Evolutionary conservation across 441 rosid genomes (phyloP).

Genomic region (Melastoma candidum): DNA sequence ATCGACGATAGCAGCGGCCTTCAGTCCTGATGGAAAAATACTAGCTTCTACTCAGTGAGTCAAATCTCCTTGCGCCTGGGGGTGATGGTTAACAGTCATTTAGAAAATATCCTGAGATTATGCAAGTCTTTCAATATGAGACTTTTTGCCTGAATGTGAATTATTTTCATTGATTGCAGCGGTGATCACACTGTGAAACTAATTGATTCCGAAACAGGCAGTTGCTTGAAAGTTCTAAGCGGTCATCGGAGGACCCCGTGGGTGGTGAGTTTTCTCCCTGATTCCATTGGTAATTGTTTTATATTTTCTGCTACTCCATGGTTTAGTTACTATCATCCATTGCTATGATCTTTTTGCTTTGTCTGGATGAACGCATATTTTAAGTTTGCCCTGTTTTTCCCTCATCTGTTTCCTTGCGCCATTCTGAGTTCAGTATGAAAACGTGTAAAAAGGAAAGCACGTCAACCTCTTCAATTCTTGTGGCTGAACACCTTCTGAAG

Average conservation of each 20-base stretch:
- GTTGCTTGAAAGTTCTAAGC: slow-evolving; percentile 63
- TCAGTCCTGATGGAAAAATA: slow-evolving; percentile 77
- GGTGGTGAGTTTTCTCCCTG: slow-evolving; percentile 59
- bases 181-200: slow-evolving; percentile 96
- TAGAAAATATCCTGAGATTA: not conserved
- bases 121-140: not conserved
- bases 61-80: not conserved
- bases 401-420: no score
- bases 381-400: no score
- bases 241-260: slow-evolving; percentile 93
- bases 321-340: no score
- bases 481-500: no score
- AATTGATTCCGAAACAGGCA: slow-evolving; percentile 69
- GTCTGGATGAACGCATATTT: no score
- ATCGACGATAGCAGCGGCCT: slow-evolving; percentile 91
- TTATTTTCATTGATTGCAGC: slow-evolving; percentile 29
- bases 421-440: no score
- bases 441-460: no score
- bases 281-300: not conserved
- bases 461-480: no score
- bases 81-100: not conserved
- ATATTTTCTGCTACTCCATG: no score
- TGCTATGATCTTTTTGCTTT: no score
- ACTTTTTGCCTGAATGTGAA: not conserved
- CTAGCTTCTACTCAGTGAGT: slow-evolving; percentile 90